These are phyloP conservation scores for Globisporangium nagaii DNA, from an alignment of 352 stramenopile genomes.

Conservation along the genomic window DNA sequence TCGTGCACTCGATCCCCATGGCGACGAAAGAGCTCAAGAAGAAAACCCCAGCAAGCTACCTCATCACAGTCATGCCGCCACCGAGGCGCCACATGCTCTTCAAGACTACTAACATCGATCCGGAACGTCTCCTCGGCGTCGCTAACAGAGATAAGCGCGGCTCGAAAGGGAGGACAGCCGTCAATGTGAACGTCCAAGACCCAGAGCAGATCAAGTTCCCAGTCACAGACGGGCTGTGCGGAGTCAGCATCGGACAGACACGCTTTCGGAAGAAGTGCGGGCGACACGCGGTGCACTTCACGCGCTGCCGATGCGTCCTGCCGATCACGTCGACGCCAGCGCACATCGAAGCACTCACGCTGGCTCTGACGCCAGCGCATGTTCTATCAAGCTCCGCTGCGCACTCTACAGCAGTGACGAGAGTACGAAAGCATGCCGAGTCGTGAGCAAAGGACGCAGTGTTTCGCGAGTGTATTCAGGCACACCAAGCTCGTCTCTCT, in stretches of 20 bases:
- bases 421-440: no score
- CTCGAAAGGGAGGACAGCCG: not conserved
- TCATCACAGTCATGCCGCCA: constrained; percentile 40
- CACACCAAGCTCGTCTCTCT: not conserved
- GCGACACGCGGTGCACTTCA: constrained; percentile 46
- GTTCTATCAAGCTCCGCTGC: constrained; percentile 2
- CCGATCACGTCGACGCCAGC: constrained; percentile 43
- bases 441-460: not conserved
- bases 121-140: no score
- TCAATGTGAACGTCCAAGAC: not conserved
- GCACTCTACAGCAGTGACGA: not conserved
- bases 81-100: constrained; percentile 35
- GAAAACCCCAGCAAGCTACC: constrained; percentile 22
- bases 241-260: constrained; percentile 41
- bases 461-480: no score
- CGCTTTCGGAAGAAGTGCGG: constrained; percentile 54
- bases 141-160: constrained; percentile 13
- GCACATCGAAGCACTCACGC: constrained; percentile 45
- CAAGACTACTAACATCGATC: not conserved
- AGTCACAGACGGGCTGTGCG: constrained; percentile 38
- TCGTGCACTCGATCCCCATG: constrained; percentile 40
- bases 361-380: constrained; percentile 23
- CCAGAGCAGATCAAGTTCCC: constrained; percentile 30
- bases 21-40: constrained; percentile 47
- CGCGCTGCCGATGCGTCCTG: constrained; percentile 57